Evolutionary conservation across 2,329 filamentous ascomycete genomes (phyloP).

Genomic region (Pseudocercospora vitis): DNA sequence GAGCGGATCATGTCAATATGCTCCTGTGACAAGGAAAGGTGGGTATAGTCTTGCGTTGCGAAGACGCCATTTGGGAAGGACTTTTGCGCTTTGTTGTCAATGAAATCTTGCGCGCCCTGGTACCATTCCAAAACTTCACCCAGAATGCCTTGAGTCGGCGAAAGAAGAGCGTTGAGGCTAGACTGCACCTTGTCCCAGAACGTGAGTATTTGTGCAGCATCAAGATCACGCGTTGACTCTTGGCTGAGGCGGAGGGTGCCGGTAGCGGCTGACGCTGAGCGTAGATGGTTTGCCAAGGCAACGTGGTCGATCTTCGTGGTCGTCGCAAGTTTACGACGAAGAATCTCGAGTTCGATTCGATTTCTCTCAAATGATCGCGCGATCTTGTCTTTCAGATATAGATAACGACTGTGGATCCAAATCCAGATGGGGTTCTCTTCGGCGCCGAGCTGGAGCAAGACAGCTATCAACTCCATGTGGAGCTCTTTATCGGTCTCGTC

Average conservation of each 20-base stretch:
- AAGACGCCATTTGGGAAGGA: constrained; percentile 60
- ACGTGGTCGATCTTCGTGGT: constrained; percentile 69
- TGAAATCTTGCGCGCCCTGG: constrained; percentile 87
- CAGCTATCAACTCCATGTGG: constrained; percentile 85
- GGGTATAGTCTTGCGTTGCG: constrained; percentile 61
- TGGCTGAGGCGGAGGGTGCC: constrained; percentile 26
- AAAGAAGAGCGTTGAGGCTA: constrained; percentile 73
- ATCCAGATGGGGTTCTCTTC: constrained; percentile 96
- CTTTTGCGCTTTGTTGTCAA: constrained; percentile 79
- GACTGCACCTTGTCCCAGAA: constrained; percentile 86
- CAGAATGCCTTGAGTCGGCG: constrained; percentile 71
- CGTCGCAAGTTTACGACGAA: constrained; percentile 76
- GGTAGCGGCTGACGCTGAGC: constrained; percentile 57
- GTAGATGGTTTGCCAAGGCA: constrained; percentile 71
- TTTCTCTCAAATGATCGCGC: constrained; percentile 77
- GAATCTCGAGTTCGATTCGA: constrained; percentile 86
- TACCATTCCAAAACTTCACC: constrained; percentile 92
- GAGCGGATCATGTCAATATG: constrained; percentile 71
- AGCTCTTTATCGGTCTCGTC: constrained; percentile 62
- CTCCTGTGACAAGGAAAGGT: constrained; percentile 75
- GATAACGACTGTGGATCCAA: constrained; percentile 87
- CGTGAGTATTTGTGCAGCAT: constrained; percentile 77
- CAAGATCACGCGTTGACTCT: constrained; percentile 59
- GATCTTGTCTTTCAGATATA: constrained; percentile 85
- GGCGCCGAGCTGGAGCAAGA: constrained; percentile 89